Evolutionary conservation across 352 stramenopile genomes (phyloP).

Genomic region (Globisporangium barbulae): DNA sequence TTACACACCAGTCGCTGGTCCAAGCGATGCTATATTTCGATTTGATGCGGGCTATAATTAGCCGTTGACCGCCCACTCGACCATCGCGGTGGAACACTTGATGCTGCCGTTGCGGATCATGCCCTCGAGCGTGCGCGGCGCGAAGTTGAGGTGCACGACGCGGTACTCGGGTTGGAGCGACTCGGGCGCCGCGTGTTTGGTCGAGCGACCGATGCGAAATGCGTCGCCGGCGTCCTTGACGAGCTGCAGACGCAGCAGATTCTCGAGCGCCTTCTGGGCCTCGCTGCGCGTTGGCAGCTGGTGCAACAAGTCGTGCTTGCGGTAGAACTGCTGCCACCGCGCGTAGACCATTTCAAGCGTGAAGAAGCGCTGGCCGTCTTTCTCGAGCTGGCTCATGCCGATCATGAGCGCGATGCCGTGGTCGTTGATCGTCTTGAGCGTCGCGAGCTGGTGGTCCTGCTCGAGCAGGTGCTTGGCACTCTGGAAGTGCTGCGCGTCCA

Average conservation of each 20-base stretch:
- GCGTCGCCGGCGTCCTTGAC: conserved; percentile 74
- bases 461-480: conserved; percentile 55
- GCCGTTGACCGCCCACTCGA: conserved; percentile 72
- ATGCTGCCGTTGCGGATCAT: conserved; percentile 78
- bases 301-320: conserved; percentile 64
- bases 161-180: conserved; percentile 74
- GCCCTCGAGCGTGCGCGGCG: conserved; percentile 60
- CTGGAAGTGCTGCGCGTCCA: conserved; percentile 45
- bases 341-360: conserved; percentile 86
- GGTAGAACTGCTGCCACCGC: conserved; percentile 77
- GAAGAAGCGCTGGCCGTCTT: conserved; percentile 55
- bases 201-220: conserved; percentile 54
- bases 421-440: conserved; percentile 59
- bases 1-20: background rate
- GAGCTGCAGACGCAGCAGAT: conserved; percentile 65
- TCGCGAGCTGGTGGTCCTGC: conserved; percentile 72
- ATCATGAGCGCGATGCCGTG: conserved; percentile 72
- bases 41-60: background rate
- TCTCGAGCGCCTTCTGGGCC: conserved; percentile 68
- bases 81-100: conserved; percentile 66
- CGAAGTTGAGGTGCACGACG: conserved; percentile 70
- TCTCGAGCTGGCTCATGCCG: conserved; percentile 77
- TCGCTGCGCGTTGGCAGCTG: conserved; percentile 69
- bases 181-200: conserved; percentile 34
- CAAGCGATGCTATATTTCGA: background rate